A percentile compares a stretch with the other conserved stretches of the same genome.
Evolutionary conservation across 2,329 filamentous ascomycete species (phyloP).

Genomic region (Fusarium metavorans): DNA sequence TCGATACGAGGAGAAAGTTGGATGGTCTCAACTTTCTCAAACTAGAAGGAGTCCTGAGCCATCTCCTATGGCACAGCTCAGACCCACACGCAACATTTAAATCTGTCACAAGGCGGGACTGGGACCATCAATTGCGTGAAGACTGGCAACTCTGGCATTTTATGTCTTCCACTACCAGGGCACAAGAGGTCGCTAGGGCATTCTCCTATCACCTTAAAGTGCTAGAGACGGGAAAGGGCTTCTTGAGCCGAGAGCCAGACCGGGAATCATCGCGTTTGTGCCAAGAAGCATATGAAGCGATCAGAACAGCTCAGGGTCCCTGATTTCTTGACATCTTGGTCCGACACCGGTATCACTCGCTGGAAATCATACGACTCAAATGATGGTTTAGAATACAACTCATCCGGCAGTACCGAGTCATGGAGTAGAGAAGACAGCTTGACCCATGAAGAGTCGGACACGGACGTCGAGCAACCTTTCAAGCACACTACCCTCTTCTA

Average conservation of each 20-base stretch:
- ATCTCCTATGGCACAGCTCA: neutral
- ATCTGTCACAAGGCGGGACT: too few species aligned
- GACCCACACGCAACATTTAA: neutral
- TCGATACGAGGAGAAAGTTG: neutral
- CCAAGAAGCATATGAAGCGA: neutral
- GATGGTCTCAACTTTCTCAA: neutral
- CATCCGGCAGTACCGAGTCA: neutral
- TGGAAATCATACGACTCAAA: neutral
- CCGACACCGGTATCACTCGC: fast-evolving
- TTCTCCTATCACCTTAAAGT: fast-evolving
- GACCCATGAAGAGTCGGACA: neutral
- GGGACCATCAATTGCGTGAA: too few species aligned
- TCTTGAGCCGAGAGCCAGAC: neutral
- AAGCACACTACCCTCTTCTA: neutral
- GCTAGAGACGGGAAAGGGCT: fast-evolving
- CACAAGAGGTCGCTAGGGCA: neutral
- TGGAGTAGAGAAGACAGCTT: neutral
- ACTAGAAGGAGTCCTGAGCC: neutral
- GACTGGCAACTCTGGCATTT: neutral
- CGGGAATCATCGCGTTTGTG: neutral
- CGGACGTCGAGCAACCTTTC: neutral
- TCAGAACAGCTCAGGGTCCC: neutral
- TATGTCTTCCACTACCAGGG: neutral
- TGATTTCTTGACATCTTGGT: neutral
- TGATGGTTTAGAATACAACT: neutral